Percentiles rank a stretch among this genome's conserved stretches.
Conservation (phyloP, 140 eudicot genomes). For the Cichorium intybus region DNA sequence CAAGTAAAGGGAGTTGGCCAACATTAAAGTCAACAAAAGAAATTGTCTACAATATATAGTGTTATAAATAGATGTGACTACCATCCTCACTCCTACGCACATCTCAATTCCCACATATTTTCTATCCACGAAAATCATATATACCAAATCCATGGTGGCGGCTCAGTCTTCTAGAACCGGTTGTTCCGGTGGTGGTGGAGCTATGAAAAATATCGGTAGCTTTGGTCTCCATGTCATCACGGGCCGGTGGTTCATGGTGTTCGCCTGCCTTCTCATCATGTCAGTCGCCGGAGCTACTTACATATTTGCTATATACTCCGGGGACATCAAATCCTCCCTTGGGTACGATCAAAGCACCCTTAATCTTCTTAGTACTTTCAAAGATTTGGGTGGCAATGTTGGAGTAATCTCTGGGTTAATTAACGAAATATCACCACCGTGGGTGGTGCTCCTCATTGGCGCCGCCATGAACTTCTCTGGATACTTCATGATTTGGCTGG, state of each 20-base stretch:
- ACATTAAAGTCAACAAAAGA: slow-evolving; percentile 10
- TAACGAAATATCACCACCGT: slow-evolving; percentile 67
- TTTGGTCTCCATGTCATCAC: slow-evolving; percentile 37
- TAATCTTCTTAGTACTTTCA: slow-evolving; percentile 56
- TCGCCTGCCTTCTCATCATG: slow-evolving; percentile 59
- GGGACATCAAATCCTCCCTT: slow-evolving; percentile 50
- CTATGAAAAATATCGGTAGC: slow-evolving; percentile 7
- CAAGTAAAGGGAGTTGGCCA: not conserved
- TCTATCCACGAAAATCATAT: not conserved
- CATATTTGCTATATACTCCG: slow-evolving; percentile 65
- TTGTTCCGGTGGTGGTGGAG: slow-evolving; percentile 7
- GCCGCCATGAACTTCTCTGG: slow-evolving; percentile 62
- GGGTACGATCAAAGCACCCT: slow-evolving; percentile 75
- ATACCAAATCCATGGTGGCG: not conserved
- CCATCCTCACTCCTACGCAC: not conserved
- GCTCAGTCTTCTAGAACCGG: slow-evolving; percentile 1
- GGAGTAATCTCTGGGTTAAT: slow-evolving; percentile 59
- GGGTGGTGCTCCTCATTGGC: slow-evolving; percentile 71
- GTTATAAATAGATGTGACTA: slow-evolving; percentile 6
- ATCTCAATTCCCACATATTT: slow-evolving; percentile 8
- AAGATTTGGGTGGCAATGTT: slow-evolving; percentile 57
- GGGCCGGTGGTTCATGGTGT: slow-evolving; percentile 74
- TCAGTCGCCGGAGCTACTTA: slow-evolving; percentile 67
- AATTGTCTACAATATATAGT: not conserved
- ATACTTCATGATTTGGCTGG: slow-evolving; percentile 74